These are phyloP conservation scores for Tulasnella sp. DNA, from an alignment of 768 basidiomycete species.

Conservation along the genomic window DNA sequence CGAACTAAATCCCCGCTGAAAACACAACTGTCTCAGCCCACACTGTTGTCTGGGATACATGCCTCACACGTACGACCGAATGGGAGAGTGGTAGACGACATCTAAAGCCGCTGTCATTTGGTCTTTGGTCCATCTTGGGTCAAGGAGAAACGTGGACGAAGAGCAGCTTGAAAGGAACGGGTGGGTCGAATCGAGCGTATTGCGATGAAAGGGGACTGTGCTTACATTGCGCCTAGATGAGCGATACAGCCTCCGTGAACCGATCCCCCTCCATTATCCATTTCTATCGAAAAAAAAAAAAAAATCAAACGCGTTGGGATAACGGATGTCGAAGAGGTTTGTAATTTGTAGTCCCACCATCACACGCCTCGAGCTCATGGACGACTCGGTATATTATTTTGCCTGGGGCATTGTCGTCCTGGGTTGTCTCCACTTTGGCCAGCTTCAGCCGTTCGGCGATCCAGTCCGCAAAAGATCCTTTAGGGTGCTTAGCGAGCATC, in stretches of 20 bases:
- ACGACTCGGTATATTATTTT: neutral
- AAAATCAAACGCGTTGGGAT: neutral
- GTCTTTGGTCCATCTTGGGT: neutral
- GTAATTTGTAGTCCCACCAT: neutral
- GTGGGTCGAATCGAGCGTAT: neutral
- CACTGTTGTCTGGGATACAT: neutral
- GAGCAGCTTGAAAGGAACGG: neutral
- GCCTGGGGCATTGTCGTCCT: neutral
- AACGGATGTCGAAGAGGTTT: too few species aligned
- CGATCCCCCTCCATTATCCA: neutral
- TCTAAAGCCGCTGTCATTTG: neutral
- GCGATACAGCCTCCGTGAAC: slow-evolving; percentile 12
- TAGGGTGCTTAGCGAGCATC: neutral
- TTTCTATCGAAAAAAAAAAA: neutral
- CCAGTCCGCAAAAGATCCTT: neutral
- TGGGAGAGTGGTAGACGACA: slow-evolving; percentile 5
- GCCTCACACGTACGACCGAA: neutral
- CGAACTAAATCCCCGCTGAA: neutral
- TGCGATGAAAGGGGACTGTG: neutral
- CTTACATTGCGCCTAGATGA: neutral
- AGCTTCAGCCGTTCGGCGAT: neutral
- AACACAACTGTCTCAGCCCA: neutral
- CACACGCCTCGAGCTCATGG: neutral
- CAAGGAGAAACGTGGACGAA: neutral
- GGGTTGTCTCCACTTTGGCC: neutral